Evolutionary conservation across 352 stramenopile genomes (phyloP).

Genomic region (Pythium apleroticum): DNA sequence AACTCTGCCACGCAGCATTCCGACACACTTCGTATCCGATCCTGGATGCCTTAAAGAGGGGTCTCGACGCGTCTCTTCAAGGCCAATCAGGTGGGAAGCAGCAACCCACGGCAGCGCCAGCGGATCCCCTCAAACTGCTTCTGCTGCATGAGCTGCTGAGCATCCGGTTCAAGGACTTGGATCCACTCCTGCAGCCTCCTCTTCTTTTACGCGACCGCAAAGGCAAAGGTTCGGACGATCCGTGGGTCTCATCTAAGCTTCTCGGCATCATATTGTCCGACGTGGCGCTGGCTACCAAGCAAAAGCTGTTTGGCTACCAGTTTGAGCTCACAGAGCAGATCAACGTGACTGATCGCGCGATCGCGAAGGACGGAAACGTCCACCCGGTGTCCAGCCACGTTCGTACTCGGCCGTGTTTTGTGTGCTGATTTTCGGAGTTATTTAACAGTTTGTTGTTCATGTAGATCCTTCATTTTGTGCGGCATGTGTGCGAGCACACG

Average conservation of each 20-base stretch:
- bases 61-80: constrained; percentile 36
- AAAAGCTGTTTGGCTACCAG: constrained; percentile 65
- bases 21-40: constrained; percentile 49
- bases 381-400: constrained; percentile 76
- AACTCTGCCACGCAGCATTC: constrained; percentile 63
- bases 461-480: constrained; percentile 76
- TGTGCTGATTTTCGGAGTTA: neutral
- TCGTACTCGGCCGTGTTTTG: constrained; percentile 11
- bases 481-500: constrained; percentile 67
- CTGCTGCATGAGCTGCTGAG: constrained; percentile 55
- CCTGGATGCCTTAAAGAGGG: constrained; percentile 53
- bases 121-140: constrained; percentile 57
- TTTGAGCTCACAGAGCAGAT: constrained; percentile 55
- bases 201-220: constrained; percentile 66
- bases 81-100: neutral
- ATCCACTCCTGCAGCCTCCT: constrained; percentile 46
- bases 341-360: constrained; percentile 37
- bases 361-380: constrained; percentile 78
- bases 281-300: constrained; percentile 47
- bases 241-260: constrained; percentile 56
- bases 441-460: constrained; percentile 8
- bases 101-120: constrained; percentile 18
- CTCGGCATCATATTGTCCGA: constrained; percentile 42
- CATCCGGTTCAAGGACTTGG: constrained; percentile 31
- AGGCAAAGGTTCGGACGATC: constrained; percentile 59